Percentiles rank a stretch among this genome's conserved stretches.
These are phyloP conservation scores for Tephrocybe sp. DNA, from an alignment of 768 basidiomycete species.

Conservation along the genomic window DNA sequence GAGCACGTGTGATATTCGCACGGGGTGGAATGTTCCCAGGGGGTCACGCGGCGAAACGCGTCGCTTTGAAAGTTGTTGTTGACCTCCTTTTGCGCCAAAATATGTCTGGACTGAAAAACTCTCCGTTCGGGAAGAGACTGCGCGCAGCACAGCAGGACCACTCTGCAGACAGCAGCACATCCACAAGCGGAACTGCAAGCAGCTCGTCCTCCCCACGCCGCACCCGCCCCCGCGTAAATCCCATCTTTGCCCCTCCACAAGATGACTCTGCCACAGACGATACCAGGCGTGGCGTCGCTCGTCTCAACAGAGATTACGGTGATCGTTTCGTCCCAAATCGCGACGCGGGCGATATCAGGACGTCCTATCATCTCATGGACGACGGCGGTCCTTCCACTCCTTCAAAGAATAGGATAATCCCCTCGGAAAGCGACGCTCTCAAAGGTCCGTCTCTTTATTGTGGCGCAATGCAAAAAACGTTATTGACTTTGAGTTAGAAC, in stretches of 20 bases:
- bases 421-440: constrained; percentile 71
- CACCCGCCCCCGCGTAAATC: constrained; percentile 45
- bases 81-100: neutral
- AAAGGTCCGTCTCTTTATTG: constrained; percentile 46
- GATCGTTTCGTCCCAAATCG: constrained; percentile 71
- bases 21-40: neutral
- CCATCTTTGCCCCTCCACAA: constrained; percentile 58
- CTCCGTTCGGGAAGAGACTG: constrained; percentile 81
- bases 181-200: constrained; percentile 41
- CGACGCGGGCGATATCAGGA: constrained; percentile 60
- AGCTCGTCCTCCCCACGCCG: constrained; percentile 36
- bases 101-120: constrained; percentile 81
- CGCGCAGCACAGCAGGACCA: constrained; percentile 63
- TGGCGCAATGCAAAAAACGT: no score
- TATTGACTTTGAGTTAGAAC: constrained; percentile 55
- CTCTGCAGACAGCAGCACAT: neutral
- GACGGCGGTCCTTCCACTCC: constrained; percentile 57
- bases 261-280: no score
- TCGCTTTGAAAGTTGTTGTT: constrained; percentile 2
- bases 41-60: constrained; percentile 11
- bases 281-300: no score
- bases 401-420: constrained; percentile 61
- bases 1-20: neutral
- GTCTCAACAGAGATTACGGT: constrained; percentile 45
- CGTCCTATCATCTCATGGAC: constrained; percentile 64